Conservation (phyloP, 257 asterid genomes). For the Scutellaria minor region DNA sequence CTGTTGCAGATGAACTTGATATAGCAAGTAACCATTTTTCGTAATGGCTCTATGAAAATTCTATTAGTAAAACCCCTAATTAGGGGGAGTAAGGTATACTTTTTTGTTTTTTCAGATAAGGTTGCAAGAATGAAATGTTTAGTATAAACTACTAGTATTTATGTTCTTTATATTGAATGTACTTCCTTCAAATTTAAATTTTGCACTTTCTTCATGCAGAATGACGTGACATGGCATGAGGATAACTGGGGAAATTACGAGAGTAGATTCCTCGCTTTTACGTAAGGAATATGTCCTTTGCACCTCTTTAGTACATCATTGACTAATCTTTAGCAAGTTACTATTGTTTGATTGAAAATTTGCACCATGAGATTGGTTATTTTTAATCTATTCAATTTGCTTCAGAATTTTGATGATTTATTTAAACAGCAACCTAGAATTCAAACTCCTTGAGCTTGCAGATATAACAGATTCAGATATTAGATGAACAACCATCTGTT, state of each 20-base stretch:
- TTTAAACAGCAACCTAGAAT: not conserved
- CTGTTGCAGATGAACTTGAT: not conserved
- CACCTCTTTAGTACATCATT: conserved; percentile 13
- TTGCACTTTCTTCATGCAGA: conserved; percentile 50
- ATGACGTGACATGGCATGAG: conserved; percentile 95
- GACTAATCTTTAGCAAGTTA: conserved; percentile 7
- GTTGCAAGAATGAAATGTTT: conserved; percentile 1
- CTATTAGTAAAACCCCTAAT: not conserved
- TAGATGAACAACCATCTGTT: conserved; percentile 2
- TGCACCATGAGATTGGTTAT: not conserved
- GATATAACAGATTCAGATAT: conserved; percentile 2
- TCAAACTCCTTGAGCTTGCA: not conserved
- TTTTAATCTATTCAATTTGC: not conserved
- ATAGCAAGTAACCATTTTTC: not conserved
- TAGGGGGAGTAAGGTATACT: not conserved
- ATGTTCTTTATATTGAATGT: not conserved
- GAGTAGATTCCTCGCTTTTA: conserved; percentile 93
- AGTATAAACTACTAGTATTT: conserved; percentile 3
- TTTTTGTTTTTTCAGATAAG: not conserved
- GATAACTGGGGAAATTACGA: conserved; percentile 85
- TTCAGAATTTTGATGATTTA: not conserved
- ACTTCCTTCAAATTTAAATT: conserved; percentile 19
- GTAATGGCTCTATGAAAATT: not conserved
- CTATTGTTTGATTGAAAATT: conserved; percentile 1
- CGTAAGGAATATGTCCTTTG: conserved; percentile 59